phyloP scores from a whole-genome alignment of 116 monocot genomes.

The Trichopus zeylanicus region DNA sequence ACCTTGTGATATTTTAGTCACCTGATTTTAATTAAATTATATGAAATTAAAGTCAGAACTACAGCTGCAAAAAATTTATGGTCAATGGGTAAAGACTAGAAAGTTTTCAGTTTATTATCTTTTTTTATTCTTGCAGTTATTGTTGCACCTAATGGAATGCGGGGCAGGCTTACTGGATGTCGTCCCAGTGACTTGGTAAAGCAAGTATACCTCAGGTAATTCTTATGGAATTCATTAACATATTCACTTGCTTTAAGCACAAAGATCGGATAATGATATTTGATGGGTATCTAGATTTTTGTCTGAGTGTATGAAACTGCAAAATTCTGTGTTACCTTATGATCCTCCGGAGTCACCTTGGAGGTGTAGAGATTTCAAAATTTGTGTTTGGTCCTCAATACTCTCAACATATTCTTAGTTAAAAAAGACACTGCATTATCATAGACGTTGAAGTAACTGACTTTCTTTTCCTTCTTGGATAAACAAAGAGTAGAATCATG shows the following conservation, averaged over 20 bases:
- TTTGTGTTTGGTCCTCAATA: background rate
- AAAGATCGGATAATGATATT: background rate
- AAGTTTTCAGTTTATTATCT: background rate
- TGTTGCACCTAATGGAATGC: constrained; percentile 88
- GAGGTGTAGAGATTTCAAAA: background rate
- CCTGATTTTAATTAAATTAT: no score
- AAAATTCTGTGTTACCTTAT: no score
- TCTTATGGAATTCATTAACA: background rate
- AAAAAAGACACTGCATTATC: no score
- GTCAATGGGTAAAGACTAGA: no score
- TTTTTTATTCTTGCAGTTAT: constrained; percentile 49
- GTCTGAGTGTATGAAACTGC: no score
- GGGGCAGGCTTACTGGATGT: constrained; percentile 75
- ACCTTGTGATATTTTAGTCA: no score
- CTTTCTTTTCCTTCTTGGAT: background rate
- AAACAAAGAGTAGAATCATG: background rate
- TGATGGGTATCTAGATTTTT: background rate
- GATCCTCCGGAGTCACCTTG: no score
- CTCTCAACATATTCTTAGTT: background rate
- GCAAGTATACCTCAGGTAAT: constrained; percentile 75
- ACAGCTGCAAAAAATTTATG: no score
- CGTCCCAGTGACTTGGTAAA: constrained; percentile 88
- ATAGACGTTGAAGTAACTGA: background rate
- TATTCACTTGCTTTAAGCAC: background rate
- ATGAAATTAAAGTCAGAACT: no score